Percentiles rank a stretch among this genome's conserved stretches.
Conservation (phyloP, 139 green algal genomes). For the Chara braunii region DNA sequence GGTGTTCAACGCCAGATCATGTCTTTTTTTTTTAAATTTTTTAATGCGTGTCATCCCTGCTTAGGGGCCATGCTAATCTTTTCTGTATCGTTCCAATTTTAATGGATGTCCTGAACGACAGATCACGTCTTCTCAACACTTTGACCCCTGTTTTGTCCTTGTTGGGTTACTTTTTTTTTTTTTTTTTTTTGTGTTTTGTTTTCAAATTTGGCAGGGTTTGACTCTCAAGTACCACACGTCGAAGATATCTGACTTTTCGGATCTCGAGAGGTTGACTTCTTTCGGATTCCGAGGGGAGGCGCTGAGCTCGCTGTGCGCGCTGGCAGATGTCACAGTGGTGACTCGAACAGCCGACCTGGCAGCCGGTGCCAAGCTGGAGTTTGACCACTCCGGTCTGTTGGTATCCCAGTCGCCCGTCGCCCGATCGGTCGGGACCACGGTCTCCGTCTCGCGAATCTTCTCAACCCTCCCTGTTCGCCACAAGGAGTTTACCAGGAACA, state of each 20-base stretch:
- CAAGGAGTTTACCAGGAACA: slow-evolving; percentile 67
- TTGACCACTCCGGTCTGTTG: slow-evolving; percentile 51
- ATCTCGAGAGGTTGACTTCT: slow-evolving; percentile 63
- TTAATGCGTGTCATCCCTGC: too few relatives aligned
- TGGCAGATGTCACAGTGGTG: slow-evolving; percentile 62
- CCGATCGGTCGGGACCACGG: slow-evolving; percentile 76
- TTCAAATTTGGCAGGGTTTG: slow-evolving; percentile 57
- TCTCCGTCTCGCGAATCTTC: slow-evolving; percentile 78
- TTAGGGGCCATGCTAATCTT: too few relatives aligned
- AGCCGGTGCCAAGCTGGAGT: slow-evolving; percentile 55
- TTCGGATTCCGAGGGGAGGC: slow-evolving; percentile 96
- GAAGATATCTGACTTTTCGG: slow-evolving; percentile 75
- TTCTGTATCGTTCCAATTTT: too few relatives aligned
- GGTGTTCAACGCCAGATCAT: too few relatives aligned
- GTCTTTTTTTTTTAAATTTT: too few relatives aligned
- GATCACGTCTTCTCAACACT: too few relatives aligned
- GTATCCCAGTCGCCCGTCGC: slow-evolving; percentile 36
- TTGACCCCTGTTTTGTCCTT: too few relatives aligned
- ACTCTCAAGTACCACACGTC: slow-evolving; percentile 92
- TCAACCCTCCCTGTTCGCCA: slow-evolving; percentile 73
- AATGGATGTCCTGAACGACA: too few relatives aligned
- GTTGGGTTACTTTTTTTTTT: too few relatives aligned
- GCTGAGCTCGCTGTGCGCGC: slow-evolving; percentile 79
- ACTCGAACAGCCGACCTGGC: slow-evolving; percentile 61
- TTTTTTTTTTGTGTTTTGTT: too few relatives aligned